Percentiles rank a stretch among this genome's conserved stretches.
Evolutionary conservation across 345 rosid species (phyloP).

Genomic region (Psidium guajava): DNA sequence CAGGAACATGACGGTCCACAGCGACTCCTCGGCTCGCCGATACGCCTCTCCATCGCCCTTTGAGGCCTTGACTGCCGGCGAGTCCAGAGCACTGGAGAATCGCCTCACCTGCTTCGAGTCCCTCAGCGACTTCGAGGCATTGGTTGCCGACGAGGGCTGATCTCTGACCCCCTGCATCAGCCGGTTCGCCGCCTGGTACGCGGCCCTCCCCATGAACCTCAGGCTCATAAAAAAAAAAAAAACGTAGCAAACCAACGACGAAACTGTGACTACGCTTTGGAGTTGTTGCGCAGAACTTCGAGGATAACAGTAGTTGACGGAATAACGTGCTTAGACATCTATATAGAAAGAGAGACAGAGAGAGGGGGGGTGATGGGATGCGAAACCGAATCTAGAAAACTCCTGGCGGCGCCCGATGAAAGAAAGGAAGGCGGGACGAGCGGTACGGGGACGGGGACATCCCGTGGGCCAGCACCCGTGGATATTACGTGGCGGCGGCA

Average conservation of each 20-base stretch:
- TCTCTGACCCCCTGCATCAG: constrained; percentile 40
- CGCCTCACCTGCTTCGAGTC: constrained; percentile 38
- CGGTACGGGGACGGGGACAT: neutral
- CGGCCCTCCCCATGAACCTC: constrained; percentile 19
- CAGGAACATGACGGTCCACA: constrained; percentile 66
- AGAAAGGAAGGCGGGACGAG: neutral
- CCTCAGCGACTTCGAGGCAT: neutral
- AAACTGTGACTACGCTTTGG: neutral
- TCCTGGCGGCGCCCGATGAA: neutral
- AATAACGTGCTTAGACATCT: neutral
- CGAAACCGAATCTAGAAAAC: neutral
- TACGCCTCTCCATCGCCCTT: constrained; percentile 18
- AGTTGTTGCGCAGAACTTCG: neutral
- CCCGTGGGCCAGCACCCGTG: neutral
- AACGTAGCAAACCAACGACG: neutral
- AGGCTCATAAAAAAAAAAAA: constrained; percentile 9
- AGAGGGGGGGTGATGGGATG: neutral
- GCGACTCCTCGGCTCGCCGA: constrained; percentile 57
- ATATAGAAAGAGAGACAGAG: neutral
- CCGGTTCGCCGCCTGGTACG: constrained; percentile 23
- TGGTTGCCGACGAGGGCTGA: constrained; percentile 11
- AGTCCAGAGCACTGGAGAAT: constrained; percentile 27
- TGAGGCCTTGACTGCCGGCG: constrained; percentile 17
- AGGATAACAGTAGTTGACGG: neutral
- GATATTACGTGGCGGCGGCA: neutral